Evolutionary conservation across 345 rosid species (phyloP).

Genomic region (Aegle marmelos): DNA sequence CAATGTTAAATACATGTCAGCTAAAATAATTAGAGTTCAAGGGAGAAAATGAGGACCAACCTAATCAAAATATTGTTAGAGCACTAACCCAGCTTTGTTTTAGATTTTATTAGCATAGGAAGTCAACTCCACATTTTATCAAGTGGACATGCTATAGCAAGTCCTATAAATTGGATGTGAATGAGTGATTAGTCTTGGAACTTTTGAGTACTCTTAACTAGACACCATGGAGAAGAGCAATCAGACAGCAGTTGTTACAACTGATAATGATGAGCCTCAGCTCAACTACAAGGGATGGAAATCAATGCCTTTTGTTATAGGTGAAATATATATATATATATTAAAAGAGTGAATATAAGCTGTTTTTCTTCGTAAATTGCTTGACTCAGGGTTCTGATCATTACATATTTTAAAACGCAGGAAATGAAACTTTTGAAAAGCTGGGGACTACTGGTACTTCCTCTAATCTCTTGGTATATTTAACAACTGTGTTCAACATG

Average conservation of each 20-base stretch:
- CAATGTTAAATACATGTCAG: no score
- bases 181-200: background rate
- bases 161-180: background rate
- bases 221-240: constrained; percentile 21
- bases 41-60: no score
- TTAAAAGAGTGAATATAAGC: background rate
- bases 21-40: no score
- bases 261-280: constrained; percentile 35
- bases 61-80: no score
- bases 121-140: no score
- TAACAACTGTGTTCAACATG: constrained; percentile 63
- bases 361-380: no score
- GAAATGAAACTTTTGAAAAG: constrained; percentile 71
- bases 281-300: constrained; percentile 65
- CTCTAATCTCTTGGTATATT: constrained; percentile 49
- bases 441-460: constrained; percentile 61
- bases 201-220: background rate
- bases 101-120: no score
- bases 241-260: background rate
- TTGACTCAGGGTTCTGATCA: background rate
- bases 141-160: background rate
- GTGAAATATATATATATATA: constrained; percentile 29
- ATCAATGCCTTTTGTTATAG: constrained; percentile 73
- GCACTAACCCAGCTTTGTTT: no score
- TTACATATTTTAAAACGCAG: constrained; percentile 19